Evolutionary conservation across 2,329 filamentous ascomycete species (phyloP).

Genomic region (Sporothrix mexicana): DNA sequence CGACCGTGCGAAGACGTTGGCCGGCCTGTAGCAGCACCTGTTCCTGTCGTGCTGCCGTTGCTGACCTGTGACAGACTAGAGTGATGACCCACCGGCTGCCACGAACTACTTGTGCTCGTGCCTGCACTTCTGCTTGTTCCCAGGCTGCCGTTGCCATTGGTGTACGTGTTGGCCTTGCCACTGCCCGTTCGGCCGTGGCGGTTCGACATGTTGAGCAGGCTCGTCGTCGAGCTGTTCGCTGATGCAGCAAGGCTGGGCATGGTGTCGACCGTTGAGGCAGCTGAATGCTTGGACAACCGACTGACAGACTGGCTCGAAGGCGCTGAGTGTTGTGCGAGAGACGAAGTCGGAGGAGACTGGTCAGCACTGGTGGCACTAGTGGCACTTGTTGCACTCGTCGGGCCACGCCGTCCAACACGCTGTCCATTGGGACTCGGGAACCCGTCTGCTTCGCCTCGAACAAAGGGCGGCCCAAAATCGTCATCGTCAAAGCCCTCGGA

Average conservation of each 20-base stretch:
- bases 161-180: not conserved
- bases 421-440: slow-evolving; percentile 11
- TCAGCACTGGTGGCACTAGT: slow-evolving; percentile 14
- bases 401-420: slow-evolving; percentile 23
- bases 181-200: slow-evolving; percentile 4
- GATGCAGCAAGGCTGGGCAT: slow-evolving; percentile 15
- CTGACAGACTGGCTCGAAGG: not conserved
- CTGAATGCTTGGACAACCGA: not conserved
- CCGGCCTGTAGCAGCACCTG: not conserved
- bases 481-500: slow-evolving; percentile 25
- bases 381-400: not conserved
- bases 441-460: not conserved
- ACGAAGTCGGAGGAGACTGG: not conserved
- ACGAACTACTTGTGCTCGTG: slow-evolving; percentile 12
- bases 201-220: slow-evolving; percentile 30
- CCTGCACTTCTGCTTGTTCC: slow-evolving; percentile 13
- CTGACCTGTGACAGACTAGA: slow-evolving; percentile 21
- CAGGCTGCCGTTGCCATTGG: slow-evolving; percentile 7
- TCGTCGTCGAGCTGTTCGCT: slow-evolving; percentile 33
- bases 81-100: not conserved
- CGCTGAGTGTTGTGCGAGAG: slow-evolving; percentile 4
- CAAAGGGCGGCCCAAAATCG: not conserved
- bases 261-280: not conserved
- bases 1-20: slow-evolving; percentile 20
- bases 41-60: not conserved